These are phyloP conservation scores for Cladosporium halotolerans DNA, from an alignment of 2,329 filamentous ascomycete species.

Conservation along the genomic window DNA sequence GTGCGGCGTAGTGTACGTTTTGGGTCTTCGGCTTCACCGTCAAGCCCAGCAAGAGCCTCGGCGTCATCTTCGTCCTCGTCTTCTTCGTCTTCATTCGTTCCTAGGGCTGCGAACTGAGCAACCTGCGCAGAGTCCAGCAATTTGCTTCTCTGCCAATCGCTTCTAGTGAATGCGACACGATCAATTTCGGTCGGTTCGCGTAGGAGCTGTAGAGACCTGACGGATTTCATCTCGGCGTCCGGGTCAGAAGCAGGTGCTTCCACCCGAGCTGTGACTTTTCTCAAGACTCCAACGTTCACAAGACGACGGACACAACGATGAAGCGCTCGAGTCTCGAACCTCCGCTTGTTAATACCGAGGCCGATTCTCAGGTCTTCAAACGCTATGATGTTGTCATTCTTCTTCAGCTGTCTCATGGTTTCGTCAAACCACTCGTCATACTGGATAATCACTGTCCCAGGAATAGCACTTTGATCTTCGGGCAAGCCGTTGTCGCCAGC, in stretches of 20 bases:
- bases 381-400: conserved; percentile 44
- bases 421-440: conserved; percentile 45
- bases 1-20: conserved; percentile 23
- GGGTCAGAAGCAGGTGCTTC: conserved; percentile 14
- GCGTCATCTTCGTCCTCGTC: conserved; percentile 21
- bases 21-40: conserved; percentile 9
- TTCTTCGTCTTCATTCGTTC: conserved; percentile 15
- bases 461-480: conserved; percentile 8
- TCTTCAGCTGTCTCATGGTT: conserved; percentile 44
- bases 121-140: conserved; percentile 3
- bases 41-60: conserved; percentile 20
- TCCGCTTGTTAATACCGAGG: conserved; percentile 32
- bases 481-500: conserved; percentile 21
- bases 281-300: conserved; percentile 35
- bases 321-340: conserved; percentile 35
- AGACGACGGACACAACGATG: conserved; percentile 33
- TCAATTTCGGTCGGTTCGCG: conserved; percentile 32
- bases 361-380: conserved; percentile 47
- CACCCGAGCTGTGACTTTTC: conserved; percentile 31
- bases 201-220: conserved; percentile 35
- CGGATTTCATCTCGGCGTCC: conserved; percentile 14
- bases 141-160: conserved; percentile 8
- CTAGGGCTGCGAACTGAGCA: not conserved
- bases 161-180: conserved; percentile 14
- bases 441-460: conserved; percentile 28